Conservation (phyloP, 495 filamentous ascomycete species). For the Viridothelium virens region DNA sequence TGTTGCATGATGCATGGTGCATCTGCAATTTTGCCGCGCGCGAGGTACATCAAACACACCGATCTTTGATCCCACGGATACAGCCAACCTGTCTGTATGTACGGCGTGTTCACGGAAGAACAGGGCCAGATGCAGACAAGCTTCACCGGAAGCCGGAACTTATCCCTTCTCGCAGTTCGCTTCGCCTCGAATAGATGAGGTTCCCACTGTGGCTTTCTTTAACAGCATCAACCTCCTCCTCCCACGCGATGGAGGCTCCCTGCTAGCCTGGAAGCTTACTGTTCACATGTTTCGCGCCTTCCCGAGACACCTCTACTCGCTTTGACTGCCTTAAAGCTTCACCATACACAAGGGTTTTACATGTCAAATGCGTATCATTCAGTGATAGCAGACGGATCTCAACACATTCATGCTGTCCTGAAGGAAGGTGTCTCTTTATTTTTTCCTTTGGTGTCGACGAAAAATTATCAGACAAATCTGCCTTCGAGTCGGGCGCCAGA, state of each 20-base stretch:
- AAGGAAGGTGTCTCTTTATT: no score
- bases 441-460: no score
- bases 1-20: background rate
- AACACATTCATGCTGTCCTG: no score
- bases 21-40: background rate
- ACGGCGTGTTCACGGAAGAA: no score
- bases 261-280: background rate
- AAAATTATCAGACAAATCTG: no score
- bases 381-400: no score
- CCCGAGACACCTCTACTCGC: no score
- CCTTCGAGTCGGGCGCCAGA: no score
- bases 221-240: background rate
- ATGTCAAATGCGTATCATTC: no score
- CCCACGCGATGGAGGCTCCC: background rate
- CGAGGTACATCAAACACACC: background rate
- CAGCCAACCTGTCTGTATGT: no score
- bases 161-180: background rate
- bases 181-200: conserved; percentile 4
- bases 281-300: background rate
- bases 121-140: background rate
- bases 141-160: background rate
- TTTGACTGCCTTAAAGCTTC: no score
- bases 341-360: no score
- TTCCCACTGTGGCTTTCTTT: background rate
- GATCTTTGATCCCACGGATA: background rate